These are phyloP conservation scores for Meyerozyma athensensis DNA, from an alignment of 1,139 yeast species.

Conservation along the genomic window DNA sequence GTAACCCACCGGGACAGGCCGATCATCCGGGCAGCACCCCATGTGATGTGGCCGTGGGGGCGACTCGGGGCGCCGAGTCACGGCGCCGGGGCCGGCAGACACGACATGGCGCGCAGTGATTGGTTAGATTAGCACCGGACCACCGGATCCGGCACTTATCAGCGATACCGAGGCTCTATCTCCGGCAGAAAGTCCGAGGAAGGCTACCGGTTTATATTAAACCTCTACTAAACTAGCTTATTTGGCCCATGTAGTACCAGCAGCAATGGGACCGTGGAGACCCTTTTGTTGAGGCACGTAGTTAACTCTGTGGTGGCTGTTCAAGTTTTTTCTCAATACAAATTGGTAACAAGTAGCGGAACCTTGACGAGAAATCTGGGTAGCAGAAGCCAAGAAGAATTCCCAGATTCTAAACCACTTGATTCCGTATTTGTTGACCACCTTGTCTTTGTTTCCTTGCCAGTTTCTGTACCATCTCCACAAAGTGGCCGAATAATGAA, in stretches of 20 bases:
- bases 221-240: conserved; percentile 36
- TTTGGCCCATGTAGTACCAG: conserved; percentile 44
- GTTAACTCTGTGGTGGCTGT: conserved; percentile 78
- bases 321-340: conserved; percentile 83
- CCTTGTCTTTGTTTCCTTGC: conserved; percentile 78
- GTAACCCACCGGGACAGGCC: conserved; percentile 4
- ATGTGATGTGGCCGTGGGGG: conserved; percentile 1
- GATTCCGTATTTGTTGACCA: conserved; percentile 74
- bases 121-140: not conserved
- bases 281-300: conserved; percentile 79
- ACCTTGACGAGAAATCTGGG: conserved; percentile 87
- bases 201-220: not conserved
- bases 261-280: conserved; percentile 56
- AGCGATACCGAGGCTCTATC: not conserved
- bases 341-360: conserved; percentile 91
- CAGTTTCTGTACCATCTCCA: conserved; percentile 97
- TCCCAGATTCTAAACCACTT: conserved; percentile 96
- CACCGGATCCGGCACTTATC: not conserved
- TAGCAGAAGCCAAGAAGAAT: conserved; percentile 76
- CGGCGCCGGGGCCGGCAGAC: not conserved
- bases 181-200: conserved; percentile 1
- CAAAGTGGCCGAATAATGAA: conserved; percentile 84
- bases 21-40: not conserved
- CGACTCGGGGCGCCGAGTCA: conserved; percentile 4
- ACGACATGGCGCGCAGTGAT: not conserved